Conservation (phyloP, 2,329 filamentous ascomycete genomes). For the Apiospora hydei region DNA sequence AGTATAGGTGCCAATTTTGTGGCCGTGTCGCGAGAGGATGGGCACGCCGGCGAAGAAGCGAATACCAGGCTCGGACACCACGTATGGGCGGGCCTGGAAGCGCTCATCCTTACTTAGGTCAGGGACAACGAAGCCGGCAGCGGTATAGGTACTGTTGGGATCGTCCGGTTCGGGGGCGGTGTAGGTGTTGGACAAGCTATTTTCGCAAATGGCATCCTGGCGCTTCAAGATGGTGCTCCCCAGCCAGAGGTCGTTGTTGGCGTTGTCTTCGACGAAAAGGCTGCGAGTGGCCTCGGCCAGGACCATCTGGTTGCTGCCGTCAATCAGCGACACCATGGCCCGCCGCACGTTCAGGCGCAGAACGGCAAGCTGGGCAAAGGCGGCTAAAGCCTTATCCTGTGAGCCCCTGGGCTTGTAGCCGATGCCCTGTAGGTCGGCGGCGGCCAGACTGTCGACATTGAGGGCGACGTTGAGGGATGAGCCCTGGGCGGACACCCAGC, state of each 20-base stretch:
- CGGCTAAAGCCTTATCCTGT: conserved; percentile 42
- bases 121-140: conserved; percentile 40
- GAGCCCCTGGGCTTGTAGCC: conserved; percentile 38
- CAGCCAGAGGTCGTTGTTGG: conserved; percentile 45
- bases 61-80: conserved; percentile 41
- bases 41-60: conserved; percentile 59
- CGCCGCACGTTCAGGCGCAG: conserved; percentile 36
- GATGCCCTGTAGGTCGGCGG: conserved; percentile 33
- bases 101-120: conserved; percentile 43
- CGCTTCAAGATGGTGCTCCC: conserved; percentile 40
- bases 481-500: conserved; percentile 43
- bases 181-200: conserved; percentile 36
- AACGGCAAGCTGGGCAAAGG: conserved; percentile 58
- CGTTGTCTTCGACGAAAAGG: conserved; percentile 42
- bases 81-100: conserved; percentile 43
- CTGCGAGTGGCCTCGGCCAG: conserved; percentile 59
- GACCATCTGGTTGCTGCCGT: conserved; percentile 54
- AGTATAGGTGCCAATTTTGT: conserved; percentile 67
- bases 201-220: conserved; percentile 45
- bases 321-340: conserved; percentile 38
- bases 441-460: conserved; percentile 41
- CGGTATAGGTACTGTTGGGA: conserved; percentile 24
- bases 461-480: conserved; percentile 42
- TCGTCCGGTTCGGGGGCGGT: conserved; percentile 36
- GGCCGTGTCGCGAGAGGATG: conserved; percentile 60